These are phyloP conservation scores for Alloascoidea africana DNA, from an alignment of 805 yeast species.

Conservation along the genomic window DNA sequence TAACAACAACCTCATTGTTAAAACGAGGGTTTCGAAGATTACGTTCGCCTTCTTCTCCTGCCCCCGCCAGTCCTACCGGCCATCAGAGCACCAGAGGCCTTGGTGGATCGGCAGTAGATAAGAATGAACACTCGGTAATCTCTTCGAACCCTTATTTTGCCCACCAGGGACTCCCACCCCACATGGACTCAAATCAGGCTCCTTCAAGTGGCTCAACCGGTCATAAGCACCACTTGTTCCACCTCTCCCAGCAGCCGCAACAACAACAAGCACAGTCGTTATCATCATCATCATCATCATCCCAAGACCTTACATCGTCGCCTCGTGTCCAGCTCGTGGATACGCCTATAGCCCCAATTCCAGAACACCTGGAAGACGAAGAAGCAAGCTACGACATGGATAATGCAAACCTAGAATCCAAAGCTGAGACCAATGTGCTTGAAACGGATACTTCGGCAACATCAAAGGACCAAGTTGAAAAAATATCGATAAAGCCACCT, in stretches of 20 bases:
- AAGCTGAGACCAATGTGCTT: constrained; percentile 5
- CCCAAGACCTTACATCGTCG: constrained; percentile 2
- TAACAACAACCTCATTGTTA: not conserved
- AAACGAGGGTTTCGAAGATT: constrained; percentile 9
- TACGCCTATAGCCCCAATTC: not conserved
- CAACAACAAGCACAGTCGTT: not conserved
- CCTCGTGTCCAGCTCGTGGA: constrained; percentile 1
- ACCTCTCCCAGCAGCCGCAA: constrained; percentile 10
- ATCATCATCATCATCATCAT: constrained; percentile 1
- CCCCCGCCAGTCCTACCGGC: constrained; percentile 6
- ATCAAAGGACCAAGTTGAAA: no score
- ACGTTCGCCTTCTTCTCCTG: constrained; percentile 10
- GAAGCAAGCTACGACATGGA: not conserved
- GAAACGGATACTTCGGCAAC: constrained; percentile 7
- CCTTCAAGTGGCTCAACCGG: no score
- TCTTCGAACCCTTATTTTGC: constrained; percentile 35
- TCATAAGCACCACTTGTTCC: no score
- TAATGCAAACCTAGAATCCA: not conserved
- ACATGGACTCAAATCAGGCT: no score
- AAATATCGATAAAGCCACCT: no score
- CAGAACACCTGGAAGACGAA: no score
- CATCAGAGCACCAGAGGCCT: constrained; percentile 8
- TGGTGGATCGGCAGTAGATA: constrained; percentile 5
- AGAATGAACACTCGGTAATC: constrained; percentile 12
- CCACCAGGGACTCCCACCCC: constrained; percentile 46